These are phyloP conservation scores for Oehlia diaphana DNA, from an alignment of 192 early-diverging fungal species.

Conservation along the genomic window DNA sequence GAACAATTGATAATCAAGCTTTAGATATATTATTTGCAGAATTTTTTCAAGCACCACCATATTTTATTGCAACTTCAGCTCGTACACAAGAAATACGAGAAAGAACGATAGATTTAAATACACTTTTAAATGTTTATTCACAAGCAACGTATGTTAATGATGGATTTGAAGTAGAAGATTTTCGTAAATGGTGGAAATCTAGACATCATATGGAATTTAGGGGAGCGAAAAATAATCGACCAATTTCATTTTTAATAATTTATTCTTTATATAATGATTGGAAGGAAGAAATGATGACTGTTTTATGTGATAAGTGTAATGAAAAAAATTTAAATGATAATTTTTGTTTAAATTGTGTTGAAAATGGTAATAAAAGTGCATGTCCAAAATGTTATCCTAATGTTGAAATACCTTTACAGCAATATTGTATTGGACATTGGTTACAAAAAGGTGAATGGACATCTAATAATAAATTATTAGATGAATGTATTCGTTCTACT, in stretches of 20 bases:
- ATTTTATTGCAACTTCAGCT: background rate
- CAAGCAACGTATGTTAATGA: background rate
- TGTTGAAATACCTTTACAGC: background rate
- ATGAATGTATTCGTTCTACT: background rate
- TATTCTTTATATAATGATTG: background rate
- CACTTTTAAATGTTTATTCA: background rate
- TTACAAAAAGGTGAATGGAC: background rate
- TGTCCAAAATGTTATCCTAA: background rate
- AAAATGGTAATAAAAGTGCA: background rate
- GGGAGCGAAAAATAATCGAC: background rate
- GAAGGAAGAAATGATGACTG: background rate
- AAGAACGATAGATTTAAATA: background rate
- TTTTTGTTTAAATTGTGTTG: background rate
- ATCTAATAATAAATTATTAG: slow-evolving; percentile 1
- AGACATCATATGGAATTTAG: background rate
- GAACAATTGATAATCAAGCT: background rate
- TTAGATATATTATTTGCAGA: background rate
- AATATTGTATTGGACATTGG: background rate
- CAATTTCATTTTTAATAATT: background rate
- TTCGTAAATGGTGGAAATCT: background rate
- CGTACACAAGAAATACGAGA: background rate
- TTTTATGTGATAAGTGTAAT: background rate
- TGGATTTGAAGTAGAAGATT: background rate
- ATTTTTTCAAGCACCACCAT: background rate
- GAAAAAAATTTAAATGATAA: background rate